Evolutionary conservation across 1,284 basidiomycete genomes (phyloP).

Genomic region (Sparassis latifolia): DNA sequence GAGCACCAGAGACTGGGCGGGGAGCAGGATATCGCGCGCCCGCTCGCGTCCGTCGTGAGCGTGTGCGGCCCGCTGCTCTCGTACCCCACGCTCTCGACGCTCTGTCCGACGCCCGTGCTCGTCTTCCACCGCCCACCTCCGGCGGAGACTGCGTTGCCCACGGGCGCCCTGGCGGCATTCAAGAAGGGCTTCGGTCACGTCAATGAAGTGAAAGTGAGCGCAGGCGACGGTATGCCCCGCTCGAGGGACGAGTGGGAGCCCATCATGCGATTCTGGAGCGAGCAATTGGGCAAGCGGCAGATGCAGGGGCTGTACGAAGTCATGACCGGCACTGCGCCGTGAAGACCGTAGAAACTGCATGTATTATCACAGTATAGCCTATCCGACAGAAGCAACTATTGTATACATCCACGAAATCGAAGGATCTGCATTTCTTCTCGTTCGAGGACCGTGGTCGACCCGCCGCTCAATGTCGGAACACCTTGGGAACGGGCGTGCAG

Average conservation of each 20-base stretch:
- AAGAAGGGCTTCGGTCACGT: slow-evolving; percentile 53
- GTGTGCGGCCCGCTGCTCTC: slow-evolving; percentile 72
- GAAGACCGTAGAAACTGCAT: neutral
- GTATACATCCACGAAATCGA: neutral
- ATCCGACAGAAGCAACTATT: neutral
- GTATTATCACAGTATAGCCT: neutral
- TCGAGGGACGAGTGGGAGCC: slow-evolving; percentile 76
- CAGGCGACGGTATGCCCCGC: slow-evolving; percentile 63
- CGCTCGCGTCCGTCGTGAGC: slow-evolving; percentile 62
- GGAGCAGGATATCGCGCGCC: slow-evolving; percentile 11
- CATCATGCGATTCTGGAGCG: slow-evolving; percentile 85
- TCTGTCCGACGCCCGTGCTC: slow-evolving; percentile 57
- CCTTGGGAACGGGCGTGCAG: too few species aligned
- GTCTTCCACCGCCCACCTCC: slow-evolving; percentile 51
- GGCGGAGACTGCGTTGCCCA: slow-evolving; percentile 36
- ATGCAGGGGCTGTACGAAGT: slow-evolving; percentile 75
- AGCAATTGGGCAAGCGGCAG: slow-evolving; percentile 51
- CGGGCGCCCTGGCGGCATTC: slow-evolving; percentile 40
- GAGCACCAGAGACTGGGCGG: slow-evolving; percentile 17
- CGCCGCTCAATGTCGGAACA: too few species aligned
- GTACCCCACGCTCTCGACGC: slow-evolving; percentile 53
- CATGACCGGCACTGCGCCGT: slow-evolving; percentile 32
- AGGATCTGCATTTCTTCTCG: neutral
- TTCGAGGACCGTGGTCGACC: too few species aligned
- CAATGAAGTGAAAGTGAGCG: slow-evolving; percentile 39